Conservation (phyloP, 768 basidiomycete genomes). For the Kwoniella heveanensis region DNA sequence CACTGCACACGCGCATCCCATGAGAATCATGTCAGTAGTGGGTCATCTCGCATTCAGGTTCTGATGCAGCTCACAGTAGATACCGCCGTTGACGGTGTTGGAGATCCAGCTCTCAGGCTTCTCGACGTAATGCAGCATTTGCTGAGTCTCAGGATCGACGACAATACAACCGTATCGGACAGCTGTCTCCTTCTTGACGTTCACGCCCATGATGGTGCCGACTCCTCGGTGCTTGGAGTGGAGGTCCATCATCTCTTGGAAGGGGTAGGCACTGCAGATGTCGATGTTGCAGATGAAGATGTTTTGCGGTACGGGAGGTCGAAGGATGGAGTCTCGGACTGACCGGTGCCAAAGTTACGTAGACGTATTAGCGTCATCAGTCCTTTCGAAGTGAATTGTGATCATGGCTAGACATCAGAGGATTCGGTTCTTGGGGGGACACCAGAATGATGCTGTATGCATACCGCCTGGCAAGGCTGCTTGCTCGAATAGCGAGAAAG, state of each 20-base stretch:
- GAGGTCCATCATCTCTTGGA: constrained; percentile 54
- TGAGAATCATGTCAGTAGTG: neutral
- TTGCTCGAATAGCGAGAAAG: no score
- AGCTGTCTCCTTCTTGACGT: constrained; percentile 57
- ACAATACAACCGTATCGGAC: constrained; percentile 59
- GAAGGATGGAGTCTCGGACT: constrained; percentile 58
- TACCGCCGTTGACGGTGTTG: constrained; percentile 58
- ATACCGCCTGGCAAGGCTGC: no score
- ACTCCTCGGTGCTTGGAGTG: constrained; percentile 58
- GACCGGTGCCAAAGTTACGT: no score
- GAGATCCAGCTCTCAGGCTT: constrained; percentile 59
- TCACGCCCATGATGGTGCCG: constrained; percentile 58
- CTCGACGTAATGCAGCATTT: constrained; percentile 58
- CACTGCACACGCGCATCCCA: constrained; percentile 32
- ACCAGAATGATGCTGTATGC: no score
- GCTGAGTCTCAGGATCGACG: constrained; percentile 52
- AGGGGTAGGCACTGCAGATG: constrained; percentile 58
- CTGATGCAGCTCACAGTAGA: constrained; percentile 56
- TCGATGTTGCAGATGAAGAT: constrained; percentile 60
- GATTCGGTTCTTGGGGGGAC: no score
- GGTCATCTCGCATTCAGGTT: neutral
- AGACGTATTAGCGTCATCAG: neutral
- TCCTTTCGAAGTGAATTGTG: no score
- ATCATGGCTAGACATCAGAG: no score
- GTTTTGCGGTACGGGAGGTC: constrained; percentile 54